These are phyloP conservation scores for Ceratobasidium sp. DNA, from an alignment of 1,284 basidiomycete genomes.

Conservation along the genomic window DNA sequence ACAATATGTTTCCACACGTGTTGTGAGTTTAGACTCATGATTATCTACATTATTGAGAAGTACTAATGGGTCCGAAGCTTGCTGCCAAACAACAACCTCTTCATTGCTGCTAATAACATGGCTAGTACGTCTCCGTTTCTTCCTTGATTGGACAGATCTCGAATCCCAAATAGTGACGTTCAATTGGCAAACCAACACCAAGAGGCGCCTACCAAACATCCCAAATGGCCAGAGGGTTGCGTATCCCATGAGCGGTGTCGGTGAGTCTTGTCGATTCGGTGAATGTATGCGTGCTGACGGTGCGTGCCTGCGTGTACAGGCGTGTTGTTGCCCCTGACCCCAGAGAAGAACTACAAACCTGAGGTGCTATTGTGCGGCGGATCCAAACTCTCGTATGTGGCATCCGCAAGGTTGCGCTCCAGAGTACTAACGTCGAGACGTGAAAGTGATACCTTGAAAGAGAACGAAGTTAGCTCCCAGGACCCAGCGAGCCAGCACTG, in stretches of 20 bases:
- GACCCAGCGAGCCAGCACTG: conserved; percentile 50
- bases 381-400: conserved; percentile 50
- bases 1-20: conserved; percentile 47
- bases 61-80: conserved; percentile 11
- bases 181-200: conserved; percentile 54
- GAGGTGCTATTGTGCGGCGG: conserved; percentile 84
- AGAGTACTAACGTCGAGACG: no score
- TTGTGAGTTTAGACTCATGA: background rate
- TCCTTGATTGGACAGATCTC: background rate
- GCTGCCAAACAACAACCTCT: conserved; percentile 44
- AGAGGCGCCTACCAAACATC: conserved; percentile 54
- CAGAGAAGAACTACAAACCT: conserved; percentile 66
- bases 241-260: conserved; percentile 51
- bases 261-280: no score
- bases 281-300: no score
- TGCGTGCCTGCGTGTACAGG: no score
- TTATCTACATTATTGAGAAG: background rate
- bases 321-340: conserved; percentile 71
- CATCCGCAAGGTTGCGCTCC: no score
- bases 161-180: conserved; percentile 55
- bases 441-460: conserved; percentile 43
- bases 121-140: conserved; percentile 9
- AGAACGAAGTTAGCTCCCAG: conserved; percentile 40
- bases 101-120: conserved; percentile 45
- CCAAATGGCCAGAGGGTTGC: conserved; percentile 60